A percentile compares a stretch with the other conserved stretches of the same genome.
These are phyloP conservation scores for Phlebiopsis flavidoalba DNA, from an alignment of 768 basidiomycete genomes.

Conservation along the genomic window DNA sequence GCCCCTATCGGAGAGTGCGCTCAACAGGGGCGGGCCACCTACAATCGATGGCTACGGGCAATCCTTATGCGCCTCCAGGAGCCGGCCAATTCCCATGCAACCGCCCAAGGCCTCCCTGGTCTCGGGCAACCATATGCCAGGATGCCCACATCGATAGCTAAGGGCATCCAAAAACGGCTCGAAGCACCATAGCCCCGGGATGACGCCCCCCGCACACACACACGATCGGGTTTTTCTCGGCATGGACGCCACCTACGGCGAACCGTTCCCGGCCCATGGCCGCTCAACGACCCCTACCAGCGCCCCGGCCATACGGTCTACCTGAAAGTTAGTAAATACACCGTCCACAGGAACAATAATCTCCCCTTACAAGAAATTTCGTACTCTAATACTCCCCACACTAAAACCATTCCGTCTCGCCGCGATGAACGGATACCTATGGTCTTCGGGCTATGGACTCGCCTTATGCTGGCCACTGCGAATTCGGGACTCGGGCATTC, in stretches of 20 bases:
- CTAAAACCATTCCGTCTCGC: conserved; percentile 14
- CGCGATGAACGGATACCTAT: conserved; percentile 17
- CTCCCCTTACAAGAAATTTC: not conserved
- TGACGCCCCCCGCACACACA: conserved; percentile 57
- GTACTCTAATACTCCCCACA: conserved; percentile 6
- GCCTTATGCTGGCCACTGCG: conserved; percentile 11
- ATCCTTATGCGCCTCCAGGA: conserved; percentile 55
- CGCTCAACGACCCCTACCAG: conserved; percentile 65
- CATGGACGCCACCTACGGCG: conserved; percentile 43
- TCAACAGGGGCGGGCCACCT: conserved; percentile 39
- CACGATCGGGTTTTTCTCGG: conserved; percentile 51
- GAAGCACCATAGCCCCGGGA: conserved; percentile 59
- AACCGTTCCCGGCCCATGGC: conserved; percentile 45
- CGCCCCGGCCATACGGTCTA: conserved; percentile 71
- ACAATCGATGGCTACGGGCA: conserved; percentile 66
- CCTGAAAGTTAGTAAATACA: conserved; percentile 73
- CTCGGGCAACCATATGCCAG: conserved; percentile 37
- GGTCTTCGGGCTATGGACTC: conserved; percentile 11
- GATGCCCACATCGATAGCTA: conserved; percentile 74
- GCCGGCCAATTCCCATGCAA: conserved; percentile 47
- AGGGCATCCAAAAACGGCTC: conserved; percentile 72
- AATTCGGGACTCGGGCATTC: conserved; percentile 25
- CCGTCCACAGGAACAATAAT: not conserved
- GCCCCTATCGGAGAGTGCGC: conserved; percentile 33
- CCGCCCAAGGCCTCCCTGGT: conserved; percentile 39